Base-by-base conservation (phyloP, 768 basidiomycete genomes). In the Pilatotrama ljubarskyi region DNA sequence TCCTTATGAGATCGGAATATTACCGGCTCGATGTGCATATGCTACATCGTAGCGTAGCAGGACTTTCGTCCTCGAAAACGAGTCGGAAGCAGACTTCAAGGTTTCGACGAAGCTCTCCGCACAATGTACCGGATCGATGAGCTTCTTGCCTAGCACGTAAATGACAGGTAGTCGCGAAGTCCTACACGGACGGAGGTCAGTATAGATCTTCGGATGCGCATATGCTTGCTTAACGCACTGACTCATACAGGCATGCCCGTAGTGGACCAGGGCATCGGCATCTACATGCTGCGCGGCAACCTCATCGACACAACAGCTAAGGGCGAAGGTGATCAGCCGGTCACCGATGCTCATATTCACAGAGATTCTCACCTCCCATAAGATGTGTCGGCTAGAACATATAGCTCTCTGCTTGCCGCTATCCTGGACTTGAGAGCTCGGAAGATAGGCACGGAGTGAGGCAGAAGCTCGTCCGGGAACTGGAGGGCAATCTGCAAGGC, bases 381-480 rank as follows among this genome's bases (percentile, higher is more conserved):
- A 4, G 95, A 96, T 20, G 95, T 98, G 74, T 99, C 96, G 13
- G 95, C 96, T n/a, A 98, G 80, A 5, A 97, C 88, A 71, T 93
- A 96, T 22, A 93, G 76, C 66, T 95, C 89, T 51, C 76, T 77
- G 18, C 48, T 71, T 1, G 72, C 73, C 17, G 79, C 76, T 22
- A 85, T 70, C 55, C 68, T 73, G 1, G 69, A 69, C 68, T 87
- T 90, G 36, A 99, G 79, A 4, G 75, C 70, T 38, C 83, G 80
- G 70, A 87, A 95, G 25, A 98, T 87, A 2, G 87, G 86, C 15
- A 98, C 95, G 0, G 93, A 93, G 64, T 91, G 86, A 29, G 84
- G 84, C 13, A 99, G 75, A 20, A 98, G 83, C 70, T 96, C 92
- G 71, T 99, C 97, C 0, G 97, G 96, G 66, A 98, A 98, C 73